These are phyloP conservation scores for Candida namnaoensis DNA, from an alignment of 805 yeast genomes.

Conservation along the genomic window DNA sequence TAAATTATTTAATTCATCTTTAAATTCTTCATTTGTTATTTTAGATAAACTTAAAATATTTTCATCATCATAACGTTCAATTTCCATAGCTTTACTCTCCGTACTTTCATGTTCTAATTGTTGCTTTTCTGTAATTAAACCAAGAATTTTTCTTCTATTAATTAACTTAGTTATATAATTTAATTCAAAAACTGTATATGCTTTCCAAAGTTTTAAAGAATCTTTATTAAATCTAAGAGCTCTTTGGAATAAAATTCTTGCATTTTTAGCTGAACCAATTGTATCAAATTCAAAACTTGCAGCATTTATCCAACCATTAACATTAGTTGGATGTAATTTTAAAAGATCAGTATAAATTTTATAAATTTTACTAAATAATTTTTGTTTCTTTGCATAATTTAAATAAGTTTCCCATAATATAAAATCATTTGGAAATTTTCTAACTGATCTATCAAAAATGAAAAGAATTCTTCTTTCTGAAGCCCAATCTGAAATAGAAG, in stretches of 20 bases:
- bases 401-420: constrained; percentile 75
- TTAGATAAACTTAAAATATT: constrained; percentile 35
- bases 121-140: constrained; percentile 65
- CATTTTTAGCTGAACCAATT: constrained; percentile 82
- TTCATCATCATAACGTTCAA: constrained; percentile 23
- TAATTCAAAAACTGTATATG: constrained; percentile 83
- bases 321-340: constrained; percentile 84
- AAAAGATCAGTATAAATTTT: constrained; percentile 70
- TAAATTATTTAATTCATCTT: constrained; percentile 56
- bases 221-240: constrained; percentile 80
- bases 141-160: constrained; percentile 76
- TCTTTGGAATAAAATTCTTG: constrained; percentile 78
- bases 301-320: constrained; percentile 89
- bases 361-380: constrained; percentile 65
- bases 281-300: constrained; percentile 89
- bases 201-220: constrained; percentile 65
- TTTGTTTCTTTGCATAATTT: constrained; percentile 54
- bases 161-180: constrained; percentile 76
- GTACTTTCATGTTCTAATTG: constrained; percentile 39
- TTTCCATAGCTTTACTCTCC: constrained; percentile 19
- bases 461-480: constrained; percentile 73
- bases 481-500: constrained; percentile 79
- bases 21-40: constrained; percentile 42
- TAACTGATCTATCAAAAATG: constrained; percentile 75
- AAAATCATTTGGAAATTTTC: constrained; percentile 70